phyloP scores from a whole-genome alignment of 2,329 filamentous ascomycete species.

The Aureobasidium zeae region DNA sequence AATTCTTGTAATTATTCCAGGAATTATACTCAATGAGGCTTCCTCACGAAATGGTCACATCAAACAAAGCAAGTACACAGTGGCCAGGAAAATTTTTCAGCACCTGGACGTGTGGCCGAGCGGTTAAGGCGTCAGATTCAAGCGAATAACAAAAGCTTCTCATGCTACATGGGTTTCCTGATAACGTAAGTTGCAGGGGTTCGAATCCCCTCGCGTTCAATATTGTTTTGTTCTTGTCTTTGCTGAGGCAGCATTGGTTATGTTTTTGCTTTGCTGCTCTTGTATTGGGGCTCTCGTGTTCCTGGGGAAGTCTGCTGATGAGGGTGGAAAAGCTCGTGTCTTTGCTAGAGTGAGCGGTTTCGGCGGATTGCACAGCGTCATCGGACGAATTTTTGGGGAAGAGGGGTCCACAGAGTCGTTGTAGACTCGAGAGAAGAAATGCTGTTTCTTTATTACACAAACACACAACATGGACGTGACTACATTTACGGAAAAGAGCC shows the following conservation, averaged over 20 bases:
- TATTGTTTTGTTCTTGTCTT: neutral
- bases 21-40: no score
- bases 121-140: slow-evolving; percentile 14
- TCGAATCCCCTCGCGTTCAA: slow-evolving; percentile 8
- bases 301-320: no score
- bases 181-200: slow-evolving; percentile 13
- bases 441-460: slow-evolving; percentile 3
- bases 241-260: no score
- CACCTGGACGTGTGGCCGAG: slow-evolving; percentile 3
- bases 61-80: neutral
- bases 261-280: no score
- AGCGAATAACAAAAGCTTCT: slow-evolving; percentile 12
- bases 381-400: slow-evolving; percentile 15
- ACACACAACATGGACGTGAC: slow-evolving; percentile 33
- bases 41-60: neutral
- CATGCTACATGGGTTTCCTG: slow-evolving; percentile 4
- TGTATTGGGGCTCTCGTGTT: no score
- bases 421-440: neutral
- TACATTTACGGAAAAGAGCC: slow-evolving; percentile 31
- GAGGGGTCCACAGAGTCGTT: slow-evolving; percentile 3
- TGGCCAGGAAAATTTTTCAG: neutral
- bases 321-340: no score
- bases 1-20: no score
- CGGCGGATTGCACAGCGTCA: slow-evolving; percentile 5
- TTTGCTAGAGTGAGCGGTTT: slow-evolving; percentile 5